These are phyloP conservation scores for Chytriomyces sp. DNA, from an alignment of 192 early-diverging fungal species.

Conservation along the genomic window DNA sequence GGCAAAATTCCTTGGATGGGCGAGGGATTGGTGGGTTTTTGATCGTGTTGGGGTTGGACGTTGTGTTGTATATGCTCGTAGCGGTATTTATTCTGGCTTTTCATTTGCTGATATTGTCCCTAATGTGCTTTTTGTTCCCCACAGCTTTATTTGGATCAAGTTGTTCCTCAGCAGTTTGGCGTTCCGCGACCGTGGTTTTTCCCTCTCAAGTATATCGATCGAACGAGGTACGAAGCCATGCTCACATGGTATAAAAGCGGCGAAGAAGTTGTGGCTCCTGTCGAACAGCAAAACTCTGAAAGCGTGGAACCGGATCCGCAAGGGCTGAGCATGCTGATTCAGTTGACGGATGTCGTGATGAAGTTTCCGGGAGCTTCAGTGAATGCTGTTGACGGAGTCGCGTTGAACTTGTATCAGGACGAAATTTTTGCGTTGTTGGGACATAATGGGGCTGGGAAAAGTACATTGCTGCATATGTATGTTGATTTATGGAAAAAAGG, in stretches of 20 bases:
- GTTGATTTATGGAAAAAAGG: not conserved
- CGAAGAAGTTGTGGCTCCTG: not conserved
- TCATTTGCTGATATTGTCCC: not conserved
- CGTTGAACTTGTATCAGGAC: constrained; percentile 59
- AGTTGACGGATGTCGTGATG: constrained; percentile 55
- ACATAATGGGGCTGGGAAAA: constrained; percentile 32
- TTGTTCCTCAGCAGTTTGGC: constrained; percentile 70
- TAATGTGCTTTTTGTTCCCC: not conserved
- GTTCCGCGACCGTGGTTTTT: constrained; percentile 72
- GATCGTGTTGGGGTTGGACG: constrained; percentile 21
- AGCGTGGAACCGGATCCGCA: constrained; percentile 35
- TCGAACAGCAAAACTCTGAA: not conserved
- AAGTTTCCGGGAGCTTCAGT: constrained; percentile 29
- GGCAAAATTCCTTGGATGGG: constrained; percentile 25
- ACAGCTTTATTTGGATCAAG: constrained; percentile 54
- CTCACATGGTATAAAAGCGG: not conserved
- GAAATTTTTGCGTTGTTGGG: constrained; percentile 54
- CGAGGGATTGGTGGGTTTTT: constrained; percentile 30
- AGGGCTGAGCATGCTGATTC: constrained; percentile 48
- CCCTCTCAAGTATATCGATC: constrained; percentile 31
- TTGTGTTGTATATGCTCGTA: not conserved
- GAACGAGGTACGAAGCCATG: not conserved
- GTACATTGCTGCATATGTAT: constrained; percentile 30
- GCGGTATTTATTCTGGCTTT: not conserved
- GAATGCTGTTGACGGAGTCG: constrained; percentile 57